A percentile compares a stretch with the other conserved stretches of the same genome.
Conservation (phyloP, 2,329 filamentous ascomycete genomes). For the Stagonosporopsis rhizophila region DNA sequence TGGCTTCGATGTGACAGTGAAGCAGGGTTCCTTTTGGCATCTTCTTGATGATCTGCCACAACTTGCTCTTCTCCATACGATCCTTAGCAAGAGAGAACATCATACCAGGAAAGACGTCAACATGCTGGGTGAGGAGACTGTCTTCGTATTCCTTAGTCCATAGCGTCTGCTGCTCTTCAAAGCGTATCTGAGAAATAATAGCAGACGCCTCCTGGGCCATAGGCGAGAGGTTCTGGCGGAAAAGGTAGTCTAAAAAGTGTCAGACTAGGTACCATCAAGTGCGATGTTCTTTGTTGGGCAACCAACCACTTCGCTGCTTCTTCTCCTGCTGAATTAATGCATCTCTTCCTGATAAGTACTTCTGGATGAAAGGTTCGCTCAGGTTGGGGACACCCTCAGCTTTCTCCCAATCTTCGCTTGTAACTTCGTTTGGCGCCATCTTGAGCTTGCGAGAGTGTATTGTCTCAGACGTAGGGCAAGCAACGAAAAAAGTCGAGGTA, state of each 20-base stretch:
- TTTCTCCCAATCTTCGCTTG: conserved; percentile 49
- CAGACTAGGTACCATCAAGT: conserved; percentile 26
- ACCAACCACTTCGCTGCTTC: conserved; percentile 77
- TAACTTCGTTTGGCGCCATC: conserved; percentile 32
- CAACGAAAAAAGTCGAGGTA: conserved; percentile 4
- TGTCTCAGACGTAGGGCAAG: not conserved
- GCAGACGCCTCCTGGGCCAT: conserved; percentile 77
- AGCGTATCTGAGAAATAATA: conserved; percentile 81
- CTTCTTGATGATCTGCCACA: conserved; percentile 82
- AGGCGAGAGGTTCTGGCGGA: conserved; percentile 77
- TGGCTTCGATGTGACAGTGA: conserved; percentile 89
- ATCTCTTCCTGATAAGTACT: conserved; percentile 79
- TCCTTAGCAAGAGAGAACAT: conserved; percentile 88
- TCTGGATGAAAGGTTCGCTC: conserved; percentile 78
- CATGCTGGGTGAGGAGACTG: conserved; percentile 67
- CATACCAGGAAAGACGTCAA: conserved; percentile 83
- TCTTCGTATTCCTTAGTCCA: conserved; percentile 81
- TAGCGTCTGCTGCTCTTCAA: conserved; percentile 75
- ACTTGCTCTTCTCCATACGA: conserved; percentile 81
- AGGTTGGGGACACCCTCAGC: conserved; percentile 51
- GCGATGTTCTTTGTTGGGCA: conserved; percentile 1
- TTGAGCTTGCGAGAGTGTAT: not conserved
- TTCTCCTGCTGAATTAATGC: conserved; percentile 82
- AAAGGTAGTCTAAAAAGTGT: conserved; percentile 66
- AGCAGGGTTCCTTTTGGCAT: conserved; percentile 91